phyloP scores from a whole-genome alignment of 2,329 filamentous ascomycete genomes.

The Rhynchosporium graminicola region DNA sequence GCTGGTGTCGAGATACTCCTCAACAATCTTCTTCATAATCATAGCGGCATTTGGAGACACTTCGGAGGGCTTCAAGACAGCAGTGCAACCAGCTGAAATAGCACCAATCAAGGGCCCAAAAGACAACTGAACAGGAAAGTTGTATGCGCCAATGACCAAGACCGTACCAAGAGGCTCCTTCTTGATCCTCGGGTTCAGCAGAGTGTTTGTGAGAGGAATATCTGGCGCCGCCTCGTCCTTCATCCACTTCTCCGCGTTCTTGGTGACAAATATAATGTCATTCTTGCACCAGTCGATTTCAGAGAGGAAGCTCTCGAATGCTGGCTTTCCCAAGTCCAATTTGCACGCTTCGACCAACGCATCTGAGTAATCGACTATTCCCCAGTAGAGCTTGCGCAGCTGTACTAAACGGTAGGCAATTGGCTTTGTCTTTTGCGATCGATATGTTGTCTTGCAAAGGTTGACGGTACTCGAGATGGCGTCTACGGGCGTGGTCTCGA shows the following conservation, averaged over 20 bases:
- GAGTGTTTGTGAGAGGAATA: slow-evolving; percentile 66
- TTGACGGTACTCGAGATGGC: slow-evolving; percentile 63
- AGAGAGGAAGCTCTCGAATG: slow-evolving; percentile 70
- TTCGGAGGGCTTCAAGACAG: slow-evolving; percentile 89
- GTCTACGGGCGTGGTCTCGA: slow-evolving; percentile 65
- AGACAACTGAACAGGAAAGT: slow-evolving; percentile 85
- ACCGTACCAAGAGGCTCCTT: slow-evolving; percentile 87
- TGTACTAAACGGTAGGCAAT: slow-evolving; percentile 81
- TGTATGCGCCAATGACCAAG: slow-evolving; percentile 89
- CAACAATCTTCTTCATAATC: slow-evolving; percentile 76
- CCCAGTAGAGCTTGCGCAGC: slow-evolving; percentile 95
- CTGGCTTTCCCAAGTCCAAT: slow-evolving; percentile 76
- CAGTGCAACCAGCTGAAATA: slow-evolving; percentile 89
- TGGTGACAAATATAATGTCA: slow-evolving; percentile 76
- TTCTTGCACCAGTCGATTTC: slow-evolving; percentile 80
- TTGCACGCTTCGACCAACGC: slow-evolving; percentile 74
- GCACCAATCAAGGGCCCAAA: slow-evolving; percentile 82
- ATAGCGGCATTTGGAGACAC: slow-evolving; percentile 73
- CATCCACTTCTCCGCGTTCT: slow-evolving; percentile 78
- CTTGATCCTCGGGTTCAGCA: slow-evolving; percentile 73
- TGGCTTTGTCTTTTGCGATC: slow-evolving; percentile 77
- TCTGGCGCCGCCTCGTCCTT: slow-evolving; percentile 77
- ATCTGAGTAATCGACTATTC: slow-evolving; percentile 73
- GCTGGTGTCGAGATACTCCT: slow-evolving; percentile 72
- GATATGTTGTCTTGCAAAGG: slow-evolving; percentile 68